Evolutionary conservation across 2,329 filamentous ascomycete species (phyloP).

Genomic region (Apiospora phragmitis): DNA sequence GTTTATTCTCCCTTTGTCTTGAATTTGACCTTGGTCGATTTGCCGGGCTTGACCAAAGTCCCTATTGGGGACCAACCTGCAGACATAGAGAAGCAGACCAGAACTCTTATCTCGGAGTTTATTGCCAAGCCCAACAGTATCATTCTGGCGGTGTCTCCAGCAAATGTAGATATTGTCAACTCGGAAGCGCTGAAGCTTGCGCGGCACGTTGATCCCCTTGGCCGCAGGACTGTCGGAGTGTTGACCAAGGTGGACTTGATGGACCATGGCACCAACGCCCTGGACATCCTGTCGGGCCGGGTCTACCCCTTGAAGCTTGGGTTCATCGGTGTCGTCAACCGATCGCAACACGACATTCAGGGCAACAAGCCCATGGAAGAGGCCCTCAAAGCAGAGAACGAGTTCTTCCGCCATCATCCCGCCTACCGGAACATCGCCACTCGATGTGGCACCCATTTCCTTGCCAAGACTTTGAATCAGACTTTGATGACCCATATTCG

Average conservation of each 20-base stretch:
- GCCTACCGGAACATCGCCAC: constrained; percentile 95
- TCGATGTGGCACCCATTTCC: constrained; percentile 88
- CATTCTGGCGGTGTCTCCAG: constrained; percentile 91
- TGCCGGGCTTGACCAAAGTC: constrained; percentile 95
- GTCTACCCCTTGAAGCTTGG: constrained; percentile 97
- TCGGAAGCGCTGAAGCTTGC: constrained; percentile 96
- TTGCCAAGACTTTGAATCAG: constrained; percentile 92
- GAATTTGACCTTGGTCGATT: constrained; percentile 92
- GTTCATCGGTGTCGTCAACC: constrained; percentile 97
- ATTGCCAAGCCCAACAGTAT: constrained; percentile 99
- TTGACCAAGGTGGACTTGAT: constrained; percentile 96
- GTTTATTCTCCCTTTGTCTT: constrained; percentile 97
- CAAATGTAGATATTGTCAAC: constrained; percentile 97
- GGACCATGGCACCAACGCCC: constrained; percentile 97
- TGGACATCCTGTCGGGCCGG: constrained; percentile 95
- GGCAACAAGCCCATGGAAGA: constrained; percentile 93
- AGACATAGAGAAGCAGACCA: constrained; percentile 98
- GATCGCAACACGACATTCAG: constrained; percentile 97
- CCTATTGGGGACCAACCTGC: constrained; percentile 96
- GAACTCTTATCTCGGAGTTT: constrained; percentile 94
- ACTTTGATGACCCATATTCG: constrained; percentile 97
- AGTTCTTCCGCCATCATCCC: constrained; percentile 96
- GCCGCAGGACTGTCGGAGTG: constrained; percentile 92
- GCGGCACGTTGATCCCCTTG: constrained; percentile 93
- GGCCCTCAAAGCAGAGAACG: constrained; percentile 82